phyloP scores from a whole-genome alignment of 441 rosid genomes.

The Jatropha podagrica region DNA sequence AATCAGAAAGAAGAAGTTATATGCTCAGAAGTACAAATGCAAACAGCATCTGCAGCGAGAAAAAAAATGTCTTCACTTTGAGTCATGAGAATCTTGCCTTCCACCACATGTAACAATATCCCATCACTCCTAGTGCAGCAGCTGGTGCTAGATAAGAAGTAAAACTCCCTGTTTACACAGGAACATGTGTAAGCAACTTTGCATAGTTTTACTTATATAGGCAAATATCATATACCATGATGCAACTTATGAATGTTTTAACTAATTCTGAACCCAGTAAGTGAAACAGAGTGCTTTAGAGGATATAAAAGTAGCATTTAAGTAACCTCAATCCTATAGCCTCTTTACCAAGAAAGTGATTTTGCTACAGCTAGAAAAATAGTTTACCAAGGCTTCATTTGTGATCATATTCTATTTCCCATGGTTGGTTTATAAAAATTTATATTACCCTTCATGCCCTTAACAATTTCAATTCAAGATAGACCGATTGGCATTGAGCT shows the following conservation, averaged over 20 bases:
- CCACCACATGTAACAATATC: slow-evolving; percentile 97
- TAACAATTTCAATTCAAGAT: neutral
- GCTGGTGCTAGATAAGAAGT: slow-evolving; percentile 88
- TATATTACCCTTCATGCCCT: slow-evolving; percentile 3
- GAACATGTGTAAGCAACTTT: slow-evolving; percentile 11
- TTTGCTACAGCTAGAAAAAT: neutral
- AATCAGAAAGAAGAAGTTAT: slow-evolving; percentile 10
- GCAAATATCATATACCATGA: neutral
- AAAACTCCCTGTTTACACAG: slow-evolving; percentile 47
- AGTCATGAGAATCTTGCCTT: slow-evolving; percentile 49
- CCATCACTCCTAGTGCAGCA: slow-evolving; percentile 90
- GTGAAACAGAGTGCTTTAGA: neutral
- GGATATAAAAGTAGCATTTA: neutral
- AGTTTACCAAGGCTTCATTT: neutral
- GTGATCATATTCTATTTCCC: neutral
- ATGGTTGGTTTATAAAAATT: neutral
- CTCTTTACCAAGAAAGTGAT: neutral
- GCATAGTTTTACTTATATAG: slow-evolving; percentile 9
- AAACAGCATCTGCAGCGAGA: neutral
- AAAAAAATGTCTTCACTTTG: slow-evolving; percentile 19
- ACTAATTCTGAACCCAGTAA: neutral
- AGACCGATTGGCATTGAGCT: neutral
- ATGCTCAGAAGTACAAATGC: slow-evolving; percentile 8
- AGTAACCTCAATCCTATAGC: neutral
- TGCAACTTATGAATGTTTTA: neutral